Percentiles rank a stretch among this genome's conserved stretches.
Evolutionary conservation across 495 filamentous ascomycete genomes (phyloP).

Genomic region (Pseudotulostoma volvatum): DNA sequence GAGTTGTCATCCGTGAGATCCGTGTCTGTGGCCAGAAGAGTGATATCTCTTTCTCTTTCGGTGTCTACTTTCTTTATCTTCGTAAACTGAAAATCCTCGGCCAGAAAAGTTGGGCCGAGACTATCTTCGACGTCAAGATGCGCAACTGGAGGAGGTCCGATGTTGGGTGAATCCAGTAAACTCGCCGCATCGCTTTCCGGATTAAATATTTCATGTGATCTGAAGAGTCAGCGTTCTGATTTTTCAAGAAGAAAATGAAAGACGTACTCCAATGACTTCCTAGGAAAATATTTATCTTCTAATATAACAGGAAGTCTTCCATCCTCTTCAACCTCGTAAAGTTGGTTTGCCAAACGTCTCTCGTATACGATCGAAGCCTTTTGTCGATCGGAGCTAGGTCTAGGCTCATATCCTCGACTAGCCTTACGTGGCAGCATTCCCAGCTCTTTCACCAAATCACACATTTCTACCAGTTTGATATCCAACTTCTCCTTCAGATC

Average conservation of each 20-base stretch:
- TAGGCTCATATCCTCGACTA: conserved; percentile 7
- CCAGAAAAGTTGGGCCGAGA: background rate
- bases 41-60: background rate
- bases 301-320: conserved; percentile 64
- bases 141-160: conserved; percentile 26
- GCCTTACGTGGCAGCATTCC: conserved; percentile 31
- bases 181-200: conserved; percentile 33
- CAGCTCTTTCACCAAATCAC: conserved; percentile 44
- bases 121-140: conserved; percentile 6
- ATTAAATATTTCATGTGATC: conserved; percentile 25
- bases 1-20: background rate
- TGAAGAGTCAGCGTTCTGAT: conserved; percentile 12
- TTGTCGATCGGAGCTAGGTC: background rate
- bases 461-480: conserved; percentile 49
- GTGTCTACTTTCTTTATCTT: background rate
- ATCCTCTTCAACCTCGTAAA: conserved; percentile 22
- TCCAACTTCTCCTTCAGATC: conserved; percentile 56
- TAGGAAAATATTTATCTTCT: conserved; percentile 64
- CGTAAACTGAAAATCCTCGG: background rate
- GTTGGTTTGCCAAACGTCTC: conserved; percentile 7
- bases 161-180: conserved; percentile 42
- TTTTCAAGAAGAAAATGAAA: background rate
- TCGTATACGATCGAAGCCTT: background rate
- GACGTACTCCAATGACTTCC: conserved; percentile 57
- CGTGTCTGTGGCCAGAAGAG: background rate